Conservation (phyloP, 495 filamentous ascomycete species). For the Trypethelium eluteriae region DNA sequence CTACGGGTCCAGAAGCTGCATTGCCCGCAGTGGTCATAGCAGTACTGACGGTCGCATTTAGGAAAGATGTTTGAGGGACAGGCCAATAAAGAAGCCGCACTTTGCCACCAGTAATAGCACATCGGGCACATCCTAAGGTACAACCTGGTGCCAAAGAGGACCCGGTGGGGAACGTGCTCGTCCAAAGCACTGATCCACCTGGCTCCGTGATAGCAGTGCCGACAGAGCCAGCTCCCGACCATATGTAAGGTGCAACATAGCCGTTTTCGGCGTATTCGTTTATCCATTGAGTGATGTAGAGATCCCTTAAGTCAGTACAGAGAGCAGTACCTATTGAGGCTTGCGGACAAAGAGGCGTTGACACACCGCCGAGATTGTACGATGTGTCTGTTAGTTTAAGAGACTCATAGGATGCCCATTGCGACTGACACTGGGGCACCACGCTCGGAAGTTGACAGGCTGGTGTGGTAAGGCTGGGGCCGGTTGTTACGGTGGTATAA, state of each 20-base stretch:
- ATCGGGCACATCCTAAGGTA: constrained; percentile 12
- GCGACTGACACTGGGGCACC: constrained; percentile 9
- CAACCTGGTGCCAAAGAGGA: constrained; percentile 14
- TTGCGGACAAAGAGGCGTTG: neutral
- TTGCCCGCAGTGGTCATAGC: constrained; percentile 1
- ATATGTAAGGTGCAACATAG: neutral
- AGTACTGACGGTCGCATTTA: neutral
- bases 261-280: neutral
- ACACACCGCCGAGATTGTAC: neutral
- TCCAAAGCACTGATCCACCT: neutral
- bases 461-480: neutral
- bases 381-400: neutral
- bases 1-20: neutral
- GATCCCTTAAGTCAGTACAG: neutral
- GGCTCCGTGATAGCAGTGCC: neutral
- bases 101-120: constrained; percentile 8
- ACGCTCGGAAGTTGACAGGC: constrained; percentile 6
- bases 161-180: constrained; percentile 9
- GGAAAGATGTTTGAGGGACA: neutral
- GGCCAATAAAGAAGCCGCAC: constrained; percentile 18
- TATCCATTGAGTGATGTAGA: neutral
- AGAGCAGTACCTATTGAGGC: neutral
- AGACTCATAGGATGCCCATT: constrained; percentile 9
- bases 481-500: neutral
- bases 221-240: neutral